Conservation (phyloP, 2,329 filamentous ascomycete species). For the Dryadomyces sulphureus region DNA sequence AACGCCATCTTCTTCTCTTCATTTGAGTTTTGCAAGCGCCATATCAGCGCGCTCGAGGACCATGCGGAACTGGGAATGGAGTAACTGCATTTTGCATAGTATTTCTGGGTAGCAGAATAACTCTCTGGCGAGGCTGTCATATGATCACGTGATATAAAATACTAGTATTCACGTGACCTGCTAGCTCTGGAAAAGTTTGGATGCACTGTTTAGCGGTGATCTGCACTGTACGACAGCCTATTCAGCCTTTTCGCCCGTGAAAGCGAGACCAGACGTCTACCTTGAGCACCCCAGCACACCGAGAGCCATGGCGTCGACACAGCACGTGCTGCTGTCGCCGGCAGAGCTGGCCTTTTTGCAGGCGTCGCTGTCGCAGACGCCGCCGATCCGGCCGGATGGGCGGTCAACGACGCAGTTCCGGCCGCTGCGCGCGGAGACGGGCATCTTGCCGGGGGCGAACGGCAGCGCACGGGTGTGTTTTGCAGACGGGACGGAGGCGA, state of each 20-base stretch:
- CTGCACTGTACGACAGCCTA: too few species aligned
- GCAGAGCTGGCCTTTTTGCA: conserved; percentile 95
- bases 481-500: conserved; percentile 85
- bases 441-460: conserved; percentile 77
- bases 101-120: background rate
- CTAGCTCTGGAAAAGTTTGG: too few species aligned
- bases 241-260: too few species aligned
- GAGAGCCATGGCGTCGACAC: conserved; percentile 46
- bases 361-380: conserved; percentile 63
- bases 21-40: conserved; percentile 70
- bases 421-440: conserved; percentile 76
- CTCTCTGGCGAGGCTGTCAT: too few species aligned
- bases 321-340: conserved; percentile 69
- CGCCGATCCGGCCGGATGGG: conserved; percentile 81
- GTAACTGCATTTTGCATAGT: background rate
- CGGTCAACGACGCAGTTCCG: conserved; percentile 76
- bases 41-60: conserved; percentile 40
- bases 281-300: too few species aligned
- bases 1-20: conserved; percentile 85
- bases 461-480: conserved; percentile 90
- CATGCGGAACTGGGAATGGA: conserved; percentile 6
- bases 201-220: too few species aligned
- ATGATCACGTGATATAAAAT: too few species aligned
- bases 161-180: too few species aligned
- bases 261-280: too few species aligned